Base-by-base conservation (phyloP, 2,329 filamentous ascomycete genomes). In the Zymoseptoria crescenta region DNA sequence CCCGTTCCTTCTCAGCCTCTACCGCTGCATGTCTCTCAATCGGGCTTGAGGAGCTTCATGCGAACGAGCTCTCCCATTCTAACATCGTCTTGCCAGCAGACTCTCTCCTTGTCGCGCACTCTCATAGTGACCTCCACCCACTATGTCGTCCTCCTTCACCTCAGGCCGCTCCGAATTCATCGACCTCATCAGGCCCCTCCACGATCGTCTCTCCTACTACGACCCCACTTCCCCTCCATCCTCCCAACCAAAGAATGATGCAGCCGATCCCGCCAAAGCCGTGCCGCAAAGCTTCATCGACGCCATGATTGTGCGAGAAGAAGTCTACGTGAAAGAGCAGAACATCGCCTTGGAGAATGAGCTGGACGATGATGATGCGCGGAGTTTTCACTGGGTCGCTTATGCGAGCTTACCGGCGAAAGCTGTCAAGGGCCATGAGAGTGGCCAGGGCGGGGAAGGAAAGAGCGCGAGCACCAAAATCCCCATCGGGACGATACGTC, bases 341-440 rank as follows among this genome's bases (percentile, higher is more conserved):
- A 73, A 76, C 21, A 78, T 83, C 28, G 75, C 78, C 0, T 73
- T 84, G 0, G 84, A 87, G 45, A 83, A 85, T 64, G 92, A 97
- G 73, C 81, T 90, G 64, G 93, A 96, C 76, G 76, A 80, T 1
- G 91, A 96, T 71, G 93, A 97, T 72, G 65, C 81, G 0, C 83
- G 89, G 41, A 87, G 85, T 65, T 93, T 87, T 75, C 91, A 96
- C 74, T 96, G 90, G 88, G 87, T 96, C 29, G 79, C 87, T n/a
- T 96, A 96, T 74, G 84, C 84, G 53, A 85, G 81, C 16, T 80
- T 87, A 16, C 70, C 74, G 2, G 68, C 70, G 8, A 71, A 74
- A 54, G 62, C 62, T 28, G 55, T n/a, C 76, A 75, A 59, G 72
- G 67, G 70, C n/a, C 63, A 65, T 48, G 73, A 72, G 53, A 53